Conservation (phyloP, 371 early-diverging fungal genomes). For the Mortierella sp. region DNA sequence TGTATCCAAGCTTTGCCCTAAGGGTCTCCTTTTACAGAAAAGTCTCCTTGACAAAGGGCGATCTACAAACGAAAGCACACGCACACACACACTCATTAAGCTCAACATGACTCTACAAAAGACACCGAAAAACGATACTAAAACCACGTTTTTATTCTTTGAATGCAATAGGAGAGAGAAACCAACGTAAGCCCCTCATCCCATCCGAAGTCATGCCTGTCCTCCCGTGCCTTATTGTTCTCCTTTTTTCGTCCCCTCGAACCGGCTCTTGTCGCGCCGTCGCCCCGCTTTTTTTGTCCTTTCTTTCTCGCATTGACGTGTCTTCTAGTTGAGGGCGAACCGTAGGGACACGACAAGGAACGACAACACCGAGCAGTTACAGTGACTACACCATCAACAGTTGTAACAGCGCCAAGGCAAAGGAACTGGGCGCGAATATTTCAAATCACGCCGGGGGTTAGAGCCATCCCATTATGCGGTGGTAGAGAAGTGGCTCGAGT, state of each 20-base stretch:
- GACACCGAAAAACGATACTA: neutral
- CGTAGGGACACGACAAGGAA: neutral
- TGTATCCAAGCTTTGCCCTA: neutral
- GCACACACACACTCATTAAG: neutral
- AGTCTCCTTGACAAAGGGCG: neutral
- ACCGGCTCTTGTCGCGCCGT: neutral
- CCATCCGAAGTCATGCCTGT: neutral
- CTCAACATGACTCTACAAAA: neutral
- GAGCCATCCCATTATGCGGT: neutral
- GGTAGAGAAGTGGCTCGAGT: neutral
- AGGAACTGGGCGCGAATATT: neutral
- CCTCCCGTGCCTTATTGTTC: neutral
- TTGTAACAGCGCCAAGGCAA: neutral
- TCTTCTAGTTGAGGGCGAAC: neutral
- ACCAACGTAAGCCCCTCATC: constrained; percentile 15
- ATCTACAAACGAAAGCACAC: neutral
- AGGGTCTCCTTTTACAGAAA: neutral
- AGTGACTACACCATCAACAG: neutral
- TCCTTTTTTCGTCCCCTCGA: neutral
- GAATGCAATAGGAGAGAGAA: constrained; percentile 16
- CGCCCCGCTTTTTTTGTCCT: neutral
- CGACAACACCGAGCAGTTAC: neutral
- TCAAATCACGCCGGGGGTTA: neutral
- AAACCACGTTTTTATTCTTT: neutral
- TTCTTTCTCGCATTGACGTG: neutral